Evolutionary conservation across 495 filamentous ascomycete genomes (phyloP).

Genomic region (Daldinia bambusicola): DNA sequence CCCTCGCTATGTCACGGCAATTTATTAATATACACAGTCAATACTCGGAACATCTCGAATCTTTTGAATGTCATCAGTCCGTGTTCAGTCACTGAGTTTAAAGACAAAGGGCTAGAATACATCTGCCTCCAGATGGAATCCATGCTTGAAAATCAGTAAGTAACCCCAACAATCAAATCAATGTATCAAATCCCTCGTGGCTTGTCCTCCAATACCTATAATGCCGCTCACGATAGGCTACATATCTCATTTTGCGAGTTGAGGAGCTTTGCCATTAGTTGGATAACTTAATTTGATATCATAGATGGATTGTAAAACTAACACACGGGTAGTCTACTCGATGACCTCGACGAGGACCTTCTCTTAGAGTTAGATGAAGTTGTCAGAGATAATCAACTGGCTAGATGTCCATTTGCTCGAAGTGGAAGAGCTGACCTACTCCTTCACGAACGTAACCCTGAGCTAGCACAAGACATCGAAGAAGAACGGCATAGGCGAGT

Average conservation of each 20-base stretch:
- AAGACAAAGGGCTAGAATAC: conserved; percentile 88
- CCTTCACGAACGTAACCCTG: conserved; percentile 76
- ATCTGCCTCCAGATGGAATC: conserved; percentile 89
- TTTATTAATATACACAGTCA: conserved; percentile 60
- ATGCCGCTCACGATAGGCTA: too few relatives aligned
- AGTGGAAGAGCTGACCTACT: conserved; percentile 76
- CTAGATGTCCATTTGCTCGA: conserved; percentile 76
- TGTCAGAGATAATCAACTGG: conserved; percentile 82
- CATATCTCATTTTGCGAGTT: not conserved
- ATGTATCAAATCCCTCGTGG: not conserved
- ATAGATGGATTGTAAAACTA: conserved; percentile 15
- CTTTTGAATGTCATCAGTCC: conserved; percentile 85
- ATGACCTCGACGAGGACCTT: conserved; percentile 87
- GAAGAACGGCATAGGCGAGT: conserved; percentile 61
- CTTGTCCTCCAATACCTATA: too few relatives aligned
- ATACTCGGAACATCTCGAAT: conserved; percentile 83
- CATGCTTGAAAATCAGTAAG: conserved; percentile 82
- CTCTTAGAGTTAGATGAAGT: conserved; percentile 79
- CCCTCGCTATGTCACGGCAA: conserved; percentile 31
- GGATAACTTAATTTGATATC: not conserved
- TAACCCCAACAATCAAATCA: conserved; percentile 51
- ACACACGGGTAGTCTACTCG: conserved; percentile 61
- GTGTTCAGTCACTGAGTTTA: conserved; percentile 84
- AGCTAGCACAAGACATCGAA: conserved; percentile 60
- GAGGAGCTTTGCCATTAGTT: not conserved